phyloP scores from a whole-genome alignment of 176 grass and related monocot genomes.

The Panicum miliaceum region DNA sequence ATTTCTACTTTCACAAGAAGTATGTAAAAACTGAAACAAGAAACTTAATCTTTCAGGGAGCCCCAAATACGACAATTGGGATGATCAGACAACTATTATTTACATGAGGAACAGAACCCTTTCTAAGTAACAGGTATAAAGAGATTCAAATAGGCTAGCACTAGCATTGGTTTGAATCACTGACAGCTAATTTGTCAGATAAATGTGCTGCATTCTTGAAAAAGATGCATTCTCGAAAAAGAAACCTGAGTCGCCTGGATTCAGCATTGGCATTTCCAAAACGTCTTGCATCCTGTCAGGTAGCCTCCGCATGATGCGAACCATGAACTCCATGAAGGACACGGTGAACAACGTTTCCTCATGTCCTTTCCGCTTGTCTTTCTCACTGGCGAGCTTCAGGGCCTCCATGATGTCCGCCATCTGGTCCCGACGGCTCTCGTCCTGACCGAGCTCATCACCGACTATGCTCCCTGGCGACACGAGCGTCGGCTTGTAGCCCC shows the following conservation, averaged over 20 bases:
- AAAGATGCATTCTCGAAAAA: background rate
- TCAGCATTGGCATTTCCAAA: background rate
- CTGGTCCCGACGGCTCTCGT: background rate
- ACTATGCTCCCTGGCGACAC: background rate
- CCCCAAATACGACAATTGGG: too few species aligned
- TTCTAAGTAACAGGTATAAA: too few species aligned
- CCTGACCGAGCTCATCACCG: background rate
- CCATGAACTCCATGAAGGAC: background rate
- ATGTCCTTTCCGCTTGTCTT: background rate
- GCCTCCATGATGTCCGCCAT: background rate
- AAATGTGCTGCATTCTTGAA: background rate
- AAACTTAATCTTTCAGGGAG: too few species aligned
- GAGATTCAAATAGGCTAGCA: too few species aligned
- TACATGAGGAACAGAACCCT: too few species aligned
- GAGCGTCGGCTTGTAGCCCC: conserved; percentile 8
- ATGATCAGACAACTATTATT: too few species aligned
- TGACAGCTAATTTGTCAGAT: background rate
- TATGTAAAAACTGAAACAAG: too few species aligned
- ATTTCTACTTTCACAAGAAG: too few species aligned
- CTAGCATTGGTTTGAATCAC: too few species aligned
- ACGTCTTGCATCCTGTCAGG: background rate
- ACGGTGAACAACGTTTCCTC: background rate
- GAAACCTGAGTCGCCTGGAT: background rate
- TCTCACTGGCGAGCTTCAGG: background rate
- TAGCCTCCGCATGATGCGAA: background rate